phyloP scores from a whole-genome alignment of 306 rosid genomes.

The Sindora glabra region DNA sequence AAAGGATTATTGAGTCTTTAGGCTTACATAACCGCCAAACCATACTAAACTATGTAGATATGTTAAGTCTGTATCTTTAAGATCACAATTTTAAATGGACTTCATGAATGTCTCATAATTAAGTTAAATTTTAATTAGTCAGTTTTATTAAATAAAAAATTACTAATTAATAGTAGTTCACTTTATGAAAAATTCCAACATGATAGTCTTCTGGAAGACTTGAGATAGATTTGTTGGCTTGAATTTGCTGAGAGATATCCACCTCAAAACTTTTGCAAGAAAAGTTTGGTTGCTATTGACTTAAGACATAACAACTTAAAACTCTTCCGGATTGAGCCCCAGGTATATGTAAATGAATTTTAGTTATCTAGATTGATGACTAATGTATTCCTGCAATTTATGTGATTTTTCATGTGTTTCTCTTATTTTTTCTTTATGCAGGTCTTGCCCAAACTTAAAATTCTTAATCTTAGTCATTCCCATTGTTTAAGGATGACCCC shows the following conservation, averaged over 20 bases:
- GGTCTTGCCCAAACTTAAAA: background rate
- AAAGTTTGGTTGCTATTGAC: slow-evolving; percentile 6
- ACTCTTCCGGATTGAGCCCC: slow-evolving; percentile 4
- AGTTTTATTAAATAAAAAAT: no score
- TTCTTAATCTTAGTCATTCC: slow-evolving; percentile 8
- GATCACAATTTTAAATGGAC: no score
- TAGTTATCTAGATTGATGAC: background rate
- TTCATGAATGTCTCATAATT: no score
- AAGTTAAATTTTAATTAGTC: no score
- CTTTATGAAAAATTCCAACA: background rate
- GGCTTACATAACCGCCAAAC: no score
- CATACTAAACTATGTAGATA: no score
- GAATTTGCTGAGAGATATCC: background rate
- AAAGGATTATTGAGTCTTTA: no score
- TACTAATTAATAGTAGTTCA: background rate
- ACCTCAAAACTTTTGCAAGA: background rate
- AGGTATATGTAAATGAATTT: slow-evolving; percentile 10
- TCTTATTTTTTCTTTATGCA: background rate
- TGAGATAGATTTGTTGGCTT: slow-evolving; percentile 17
- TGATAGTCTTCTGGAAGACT: background rate
- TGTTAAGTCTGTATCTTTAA: no score
- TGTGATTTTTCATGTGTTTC: background rate
- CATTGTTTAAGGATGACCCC: background rate
- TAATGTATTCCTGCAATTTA: no score
- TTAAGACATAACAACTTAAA: slow-evolving; percentile 7